phyloP scores from a whole-genome alignment of 2,329 filamentous ascomycete species.

The Periconia sp. region DNA sequence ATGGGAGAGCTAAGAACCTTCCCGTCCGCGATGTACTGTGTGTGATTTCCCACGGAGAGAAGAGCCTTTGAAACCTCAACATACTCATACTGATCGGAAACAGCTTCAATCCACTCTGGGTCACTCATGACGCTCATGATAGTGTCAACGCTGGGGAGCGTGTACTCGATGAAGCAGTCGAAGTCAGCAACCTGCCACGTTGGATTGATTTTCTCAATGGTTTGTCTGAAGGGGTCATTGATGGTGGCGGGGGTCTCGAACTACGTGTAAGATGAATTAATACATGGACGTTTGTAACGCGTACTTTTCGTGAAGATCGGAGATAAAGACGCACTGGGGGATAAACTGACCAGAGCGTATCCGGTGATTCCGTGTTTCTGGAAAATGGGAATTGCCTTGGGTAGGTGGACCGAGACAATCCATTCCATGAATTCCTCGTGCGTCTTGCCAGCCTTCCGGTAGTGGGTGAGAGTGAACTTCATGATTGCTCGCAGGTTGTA shows the following conservation, averaged over 20 bases:
- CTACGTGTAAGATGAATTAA: constrained; percentile 2
- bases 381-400: constrained; percentile 5
- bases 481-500: background rate
- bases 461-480: constrained; percentile 6
- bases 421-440: constrained; percentile 7
- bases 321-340: too few relatives aligned
- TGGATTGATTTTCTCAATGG: background rate
- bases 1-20: background rate
- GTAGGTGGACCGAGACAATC: constrained; percentile 6
- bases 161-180: constrained; percentile 8
- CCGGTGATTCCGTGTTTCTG: constrained; percentile 6
- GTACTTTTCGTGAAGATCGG: background rate
- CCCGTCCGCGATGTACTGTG: constrained; percentile 4
- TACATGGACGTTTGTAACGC: background rate
- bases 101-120: constrained; percentile 2
- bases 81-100: constrained; percentile 3
- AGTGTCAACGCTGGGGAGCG: constrained; percentile 1
- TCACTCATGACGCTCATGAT: constrained; percentile 3
- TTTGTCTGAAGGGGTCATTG: constrained; percentile 4
- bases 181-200: constrained; percentile 8
- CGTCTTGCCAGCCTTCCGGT: constrained; percentile 3
- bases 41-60: constrained; percentile 5
- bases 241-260: constrained; percentile 4
- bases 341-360: constrained; percentile 6
- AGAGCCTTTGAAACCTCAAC: constrained; percentile 4